Base-by-base conservation (phyloP, 2,329 filamentous ascomycete genomes). In the Curvularia sp. region DNA sequence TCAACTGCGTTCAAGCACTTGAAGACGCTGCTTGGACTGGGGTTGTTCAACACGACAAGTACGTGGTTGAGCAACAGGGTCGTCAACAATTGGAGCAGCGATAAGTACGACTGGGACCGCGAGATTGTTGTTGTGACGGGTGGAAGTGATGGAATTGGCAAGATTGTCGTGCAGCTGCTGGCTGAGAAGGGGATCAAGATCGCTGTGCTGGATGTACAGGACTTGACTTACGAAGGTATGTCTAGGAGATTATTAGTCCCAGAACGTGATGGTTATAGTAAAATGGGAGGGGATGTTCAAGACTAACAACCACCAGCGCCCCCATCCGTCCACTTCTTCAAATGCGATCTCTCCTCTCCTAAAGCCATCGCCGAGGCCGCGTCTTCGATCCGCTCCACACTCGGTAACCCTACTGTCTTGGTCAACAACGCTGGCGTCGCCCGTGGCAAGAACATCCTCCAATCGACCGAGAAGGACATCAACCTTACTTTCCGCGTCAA, bases 61-160 rank as follows among this genome's bases (percentile, higher is more conserved):
- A 73, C 71, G 13, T 85, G 81, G 73, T 74, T 88, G 12, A 86
- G 85, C 66, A 75, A 78, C 2, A 78, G 82, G 10, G 78, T 79
- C 4, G 57, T 80, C 49, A 84, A 84, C 70, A 84, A 82, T 49
- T 86, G 82, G 80, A 79, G 72, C 1, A 71, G 65, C 10, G 85
- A 86, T 67, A 77, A 72, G 41, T 89, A 88, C 76, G 82, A 87
- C 71, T 92, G 89, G 88, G 78, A 81, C 22, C 83, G 82, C 51
- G 90, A 93, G 78, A 82, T 93, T 50, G 87, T 91, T 2, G 80
- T 93, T 43, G 83, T 93, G 20, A 93, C 91, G 0, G 90, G 91
- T 7, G 91, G 91, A 7, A 87, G 88, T 42, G 86, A 86, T 55
- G 91, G 91, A 0, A 92, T 94, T 68, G 91, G 91, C 13, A 85